Base-by-base conservation (phyloP, 2,329 filamentous ascomycete genomes). In the Mycocentrospora acerina region DNA sequence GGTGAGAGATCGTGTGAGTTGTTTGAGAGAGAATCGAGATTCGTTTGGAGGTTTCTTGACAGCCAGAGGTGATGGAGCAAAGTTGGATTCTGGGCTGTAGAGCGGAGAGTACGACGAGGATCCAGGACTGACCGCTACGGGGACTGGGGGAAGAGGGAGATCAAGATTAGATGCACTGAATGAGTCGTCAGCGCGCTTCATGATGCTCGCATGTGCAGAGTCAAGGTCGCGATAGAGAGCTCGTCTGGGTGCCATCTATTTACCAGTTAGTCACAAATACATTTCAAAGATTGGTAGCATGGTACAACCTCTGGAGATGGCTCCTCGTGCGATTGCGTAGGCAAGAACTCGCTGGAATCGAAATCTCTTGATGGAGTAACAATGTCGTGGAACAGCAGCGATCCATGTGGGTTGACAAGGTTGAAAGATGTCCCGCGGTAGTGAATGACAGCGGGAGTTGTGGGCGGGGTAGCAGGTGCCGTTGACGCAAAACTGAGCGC, bases 401-500 rank as follows among this genome's bases (percentile, higher is more conserved):
- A 68, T 25, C 61, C 54, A 51, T 63, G 65, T 3, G 66, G 66
- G 31, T 69, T 69, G 14, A 69, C 57, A 10, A 69, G 38, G 37
- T 69, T 64, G 35, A 69, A 69, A 12, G 66, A 69, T 3, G 65
- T 49, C 30, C 66, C 66, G 16, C 66, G 62, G 40, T 67, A 68
- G 40, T 69, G 65, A 13, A 68, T 52, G 14, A 60, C 59, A 11
- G 65, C 65, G 30, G 66, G 65, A 4, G 66, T 68, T 19, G 60
- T 56, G 4, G 66, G 66, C 15, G 64, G 64, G 4, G 63, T 67
- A 11, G 41, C 61, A 3, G 60, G 62, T 11, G 57, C 56, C 13
- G 57, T 48, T 11, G 58, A 51, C 22, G 53, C 36, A 27, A 60
- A 63, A 32, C 46, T 55, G 16, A 42, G 45, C 18, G 55, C 33